These are phyloP conservation scores for Triticum aestivum DNA, from an alignment of 176 grass and related monocot species.

Conservation along the genomic window IWGSC_CS_RefSeq_v2.1 NC_057798.1:385953599-385954098, in stretches of 20 bases:
- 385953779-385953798: neutral
- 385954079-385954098: neutral
- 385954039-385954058: neutral
- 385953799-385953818: neutral
- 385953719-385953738: conserved; percentile 55
- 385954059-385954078: neutral
- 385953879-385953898: neutral
- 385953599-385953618: conserved; percentile 62
- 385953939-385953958: neutral
- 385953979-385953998: neutral
- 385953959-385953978: neutral
- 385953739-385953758: conserved; percentile 35
- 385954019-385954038: neutral
- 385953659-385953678: conserved; percentile 28
- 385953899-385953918: conserved; percentile 29
- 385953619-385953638: conserved; percentile 67
- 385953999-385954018: neutral
- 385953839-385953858: conserved; percentile 42
- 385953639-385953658: conserved; percentile 63
- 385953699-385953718: conserved; percentile 29
- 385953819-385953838: conserved; percentile 6
- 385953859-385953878: conserved; percentile 19
- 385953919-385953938: conserved; percentile 34
- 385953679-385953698: conserved; percentile 37
- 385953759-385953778: neutral